Percentiles rank a stretch among this genome's conserved stretches.
phyloP scores from a whole-genome alignment of 2,329 filamentous ascomycete genomes.

The Sporothrix variecibatus region DNA sequence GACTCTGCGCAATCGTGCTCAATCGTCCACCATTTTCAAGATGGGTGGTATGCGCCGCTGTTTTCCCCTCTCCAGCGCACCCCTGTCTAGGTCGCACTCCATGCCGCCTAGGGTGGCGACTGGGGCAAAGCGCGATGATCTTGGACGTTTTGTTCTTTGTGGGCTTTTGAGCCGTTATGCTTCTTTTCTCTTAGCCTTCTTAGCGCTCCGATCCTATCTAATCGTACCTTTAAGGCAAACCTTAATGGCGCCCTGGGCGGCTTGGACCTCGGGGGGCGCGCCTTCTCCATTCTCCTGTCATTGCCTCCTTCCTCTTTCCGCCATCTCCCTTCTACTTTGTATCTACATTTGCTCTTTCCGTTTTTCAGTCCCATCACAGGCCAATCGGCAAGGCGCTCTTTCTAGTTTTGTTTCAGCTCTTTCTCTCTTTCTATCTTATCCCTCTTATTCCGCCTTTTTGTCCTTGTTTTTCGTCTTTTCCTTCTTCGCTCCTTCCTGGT shows the following conservation, averaged over 20 bases:
- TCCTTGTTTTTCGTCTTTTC: background rate
- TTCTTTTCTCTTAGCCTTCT: background rate
- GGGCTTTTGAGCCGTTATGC: background rate
- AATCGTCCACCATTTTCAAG: conserved; percentile 17
- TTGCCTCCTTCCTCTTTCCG: background rate
- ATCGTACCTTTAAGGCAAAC: conserved; percentile 5
- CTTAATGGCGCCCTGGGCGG: background rate
- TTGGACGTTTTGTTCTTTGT: background rate
- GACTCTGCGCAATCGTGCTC: background rate
- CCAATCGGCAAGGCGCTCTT: background rate
- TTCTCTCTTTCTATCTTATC: background rate
- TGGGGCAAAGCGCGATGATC: background rate
- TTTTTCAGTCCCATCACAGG: background rate
- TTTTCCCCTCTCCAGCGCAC: background rate
- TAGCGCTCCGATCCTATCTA: conserved; percentile 7
- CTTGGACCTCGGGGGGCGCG: background rate
- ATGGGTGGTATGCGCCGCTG: conserved; percentile 23
- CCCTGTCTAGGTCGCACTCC: background rate
- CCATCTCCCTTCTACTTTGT: background rate
- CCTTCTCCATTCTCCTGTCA: background rate
- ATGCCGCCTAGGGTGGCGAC: background rate
- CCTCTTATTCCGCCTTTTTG: too few species aligned
- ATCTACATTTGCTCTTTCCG: background rate
- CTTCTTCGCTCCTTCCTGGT: background rate
- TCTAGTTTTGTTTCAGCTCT: background rate